Evolutionary conservation across 768 basidiomycete genomes (phyloP).

Genomic region (Russula compacta): DNA sequence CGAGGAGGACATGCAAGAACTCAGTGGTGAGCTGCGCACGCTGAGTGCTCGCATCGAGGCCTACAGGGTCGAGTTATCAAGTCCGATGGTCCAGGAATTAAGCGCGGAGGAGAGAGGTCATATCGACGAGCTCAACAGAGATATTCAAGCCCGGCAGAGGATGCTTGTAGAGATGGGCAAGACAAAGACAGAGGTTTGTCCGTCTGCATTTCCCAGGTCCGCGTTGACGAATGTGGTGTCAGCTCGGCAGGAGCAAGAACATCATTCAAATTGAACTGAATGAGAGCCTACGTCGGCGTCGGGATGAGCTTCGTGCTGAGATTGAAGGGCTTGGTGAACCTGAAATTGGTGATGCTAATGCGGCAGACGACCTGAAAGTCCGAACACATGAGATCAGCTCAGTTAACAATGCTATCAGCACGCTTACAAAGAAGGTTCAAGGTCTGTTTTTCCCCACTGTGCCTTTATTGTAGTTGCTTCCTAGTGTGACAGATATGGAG

Average conservation of each 20-base stretch:
- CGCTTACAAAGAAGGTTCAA: constrained; percentile 53
- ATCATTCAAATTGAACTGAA: constrained; percentile 87
- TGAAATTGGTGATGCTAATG: constrained; percentile 44
- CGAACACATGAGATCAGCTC: constrained; percentile 59
- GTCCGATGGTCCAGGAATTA: constrained; percentile 66
- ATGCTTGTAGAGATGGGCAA: constrained; percentile 59
- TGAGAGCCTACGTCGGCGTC: constrained; percentile 73
- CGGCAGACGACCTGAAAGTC: constrained; percentile 58
- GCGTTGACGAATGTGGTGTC: constrained; percentile 3
- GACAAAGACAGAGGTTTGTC: constrained; percentile 58
- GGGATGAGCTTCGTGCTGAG: constrained; percentile 68
- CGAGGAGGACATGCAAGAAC: constrained; percentile 59
- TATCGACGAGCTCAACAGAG: constrained; percentile 60
- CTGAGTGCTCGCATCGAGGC: constrained; percentile 55
- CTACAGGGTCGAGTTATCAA: constrained; percentile 59
- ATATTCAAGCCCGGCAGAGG: constrained; percentile 68
- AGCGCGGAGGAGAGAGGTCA: constrained; percentile 59
- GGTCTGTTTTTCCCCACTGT: constrained; percentile 29
- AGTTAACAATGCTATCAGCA: constrained; percentile 57
- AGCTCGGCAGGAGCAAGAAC: constrained; percentile 73
- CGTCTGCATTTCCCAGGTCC: constrained; percentile 21
- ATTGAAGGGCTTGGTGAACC: constrained; percentile 67
- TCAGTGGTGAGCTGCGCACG: constrained; percentile 59
- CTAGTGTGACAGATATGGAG: constrained; percentile 47
- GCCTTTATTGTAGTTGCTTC: neutral